Percentiles rank a stretch among this genome's conserved stretches.
These are phyloP conservation scores for Agaricus subrufescens DNA, from an alignment of 768 basidiomycete species.

Conservation along the genomic window DNA sequence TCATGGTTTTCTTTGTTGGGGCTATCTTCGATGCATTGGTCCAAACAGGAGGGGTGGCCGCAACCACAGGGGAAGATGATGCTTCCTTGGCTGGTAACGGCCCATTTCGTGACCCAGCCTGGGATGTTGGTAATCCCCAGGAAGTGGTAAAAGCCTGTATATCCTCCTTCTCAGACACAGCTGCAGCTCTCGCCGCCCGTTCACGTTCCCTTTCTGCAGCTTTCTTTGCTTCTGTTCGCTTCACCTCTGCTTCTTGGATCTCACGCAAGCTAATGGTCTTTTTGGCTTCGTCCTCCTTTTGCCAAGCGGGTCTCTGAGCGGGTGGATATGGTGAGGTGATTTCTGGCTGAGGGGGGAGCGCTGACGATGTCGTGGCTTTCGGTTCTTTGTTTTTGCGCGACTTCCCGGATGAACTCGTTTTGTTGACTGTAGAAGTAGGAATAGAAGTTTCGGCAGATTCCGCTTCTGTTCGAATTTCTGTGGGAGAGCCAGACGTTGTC, in stretches of 20 bases:
- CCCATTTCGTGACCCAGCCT: conserved; percentile 52
- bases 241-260: conserved; percentile 92
- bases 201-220: conserved; percentile 70
- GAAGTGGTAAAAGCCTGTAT: conserved; percentile 61
- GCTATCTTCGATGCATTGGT: conserved; percentile 53
- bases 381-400: conserved; percentile 10
- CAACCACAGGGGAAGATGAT: conserved; percentile 23
- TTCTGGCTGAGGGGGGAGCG: conserved; percentile 8
- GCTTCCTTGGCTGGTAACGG: conserved; percentile 37
- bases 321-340: conserved; percentile 13
- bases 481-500: conserved; percentile 12
- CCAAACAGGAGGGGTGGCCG: conserved; percentile 55
- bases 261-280: conserved; percentile 79
- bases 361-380: not conserved
- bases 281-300: conserved; percentile 63
- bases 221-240: conserved; percentile 73
- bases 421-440: not conserved
- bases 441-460: conserved; percentile 9
- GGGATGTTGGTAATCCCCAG: conserved; percentile 87
- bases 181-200: conserved; percentile 42
- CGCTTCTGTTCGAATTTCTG: not conserved
- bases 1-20: conserved; percentile 84
- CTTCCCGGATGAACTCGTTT: conserved; percentile 6
- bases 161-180: conserved; percentile 47
- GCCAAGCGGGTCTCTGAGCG: conserved; percentile 55